Conservation (phyloP, 176 grass and related monocot genomes). For the Panicum miliaceum region DNA sequence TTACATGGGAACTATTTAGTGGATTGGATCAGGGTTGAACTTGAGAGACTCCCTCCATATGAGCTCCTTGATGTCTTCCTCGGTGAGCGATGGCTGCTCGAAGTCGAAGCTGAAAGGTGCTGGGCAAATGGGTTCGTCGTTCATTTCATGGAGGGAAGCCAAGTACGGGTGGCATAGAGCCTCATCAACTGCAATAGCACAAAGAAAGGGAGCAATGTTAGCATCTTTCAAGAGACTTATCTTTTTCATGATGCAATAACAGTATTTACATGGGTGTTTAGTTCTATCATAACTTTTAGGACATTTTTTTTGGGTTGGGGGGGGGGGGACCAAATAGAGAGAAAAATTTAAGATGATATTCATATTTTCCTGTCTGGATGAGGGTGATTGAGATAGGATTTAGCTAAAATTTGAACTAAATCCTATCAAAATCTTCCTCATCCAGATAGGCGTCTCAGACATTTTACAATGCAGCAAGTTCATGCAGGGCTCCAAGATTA, state of each 20-base stretch:
- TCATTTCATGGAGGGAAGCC: constrained; percentile 81
- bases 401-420: constrained; percentile 31
- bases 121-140: constrained; percentile 80
- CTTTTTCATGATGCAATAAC: background rate
- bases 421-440: background rate
- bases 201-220: constrained; percentile 21
- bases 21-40: constrained; percentile 86
- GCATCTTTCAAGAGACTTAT: background rate
- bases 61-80: constrained; percentile 96
- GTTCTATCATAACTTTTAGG: background rate
- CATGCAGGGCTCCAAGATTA: constrained; percentile 54
- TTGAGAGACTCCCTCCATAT: constrained; percentile 95
- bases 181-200: constrained; percentile 69
- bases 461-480: constrained; percentile 43
- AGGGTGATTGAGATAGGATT: constrained; percentile 21
- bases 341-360: background rate
- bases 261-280: background rate
- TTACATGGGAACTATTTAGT: constrained; percentile 33
- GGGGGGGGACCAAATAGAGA: background rate
- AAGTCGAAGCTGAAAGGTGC: constrained; percentile 94
- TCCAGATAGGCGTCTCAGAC: background rate
- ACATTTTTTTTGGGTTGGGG: too few relatives aligned
- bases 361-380: constrained; percentile 17
- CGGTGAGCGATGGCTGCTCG: constrained; percentile 89
- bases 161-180: constrained; percentile 88